Percentiles rank a stretch among this genome's conserved stretches.
phyloP scores from a whole-genome alignment of 805 yeast species.

The Lachancea quebecensis region DNA sequence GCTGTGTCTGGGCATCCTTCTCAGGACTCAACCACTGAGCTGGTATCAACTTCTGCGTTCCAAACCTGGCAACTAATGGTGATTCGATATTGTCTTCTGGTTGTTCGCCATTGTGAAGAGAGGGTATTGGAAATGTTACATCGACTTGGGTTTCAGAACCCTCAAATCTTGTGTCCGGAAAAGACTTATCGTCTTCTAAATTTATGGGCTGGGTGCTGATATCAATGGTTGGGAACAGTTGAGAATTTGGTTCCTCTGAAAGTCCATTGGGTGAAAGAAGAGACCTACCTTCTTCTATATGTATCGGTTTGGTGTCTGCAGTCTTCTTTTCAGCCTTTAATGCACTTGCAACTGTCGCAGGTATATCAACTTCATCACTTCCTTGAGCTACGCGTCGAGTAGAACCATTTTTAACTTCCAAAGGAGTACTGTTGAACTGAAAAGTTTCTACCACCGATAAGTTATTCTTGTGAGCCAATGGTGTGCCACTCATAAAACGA shows the following conservation, averaged over 20 bases:
- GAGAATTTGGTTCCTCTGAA: neutral
- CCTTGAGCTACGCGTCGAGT: neutral
- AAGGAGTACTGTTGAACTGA: neutral
- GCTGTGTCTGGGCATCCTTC: neutral
- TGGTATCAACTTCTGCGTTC: too few species aligned
- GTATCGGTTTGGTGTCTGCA: neutral
- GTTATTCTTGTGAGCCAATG: neutral
- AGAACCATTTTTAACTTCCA: neutral
- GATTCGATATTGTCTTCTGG: neutral
- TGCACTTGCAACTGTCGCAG: neutral
- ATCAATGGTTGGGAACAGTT: neutral
- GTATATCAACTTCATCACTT: neutral
- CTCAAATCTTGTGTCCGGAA: neutral
- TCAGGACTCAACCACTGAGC: too few species aligned
- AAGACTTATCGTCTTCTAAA: neutral
- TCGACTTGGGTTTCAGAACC: conserved; percentile 5
- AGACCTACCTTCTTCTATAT: too few species aligned
- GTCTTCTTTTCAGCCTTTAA: neutral
- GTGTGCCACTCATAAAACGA: neutral
- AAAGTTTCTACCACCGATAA: neutral
- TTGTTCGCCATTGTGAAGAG: neutral
- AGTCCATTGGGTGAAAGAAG: neutral
- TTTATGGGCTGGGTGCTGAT: conserved; percentile 4
- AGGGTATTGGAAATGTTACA: neutral
- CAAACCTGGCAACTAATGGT: neutral